Conservation (phyloP, 352 stramenopile genomes). For the Pythium phragmiticola region DNA sequence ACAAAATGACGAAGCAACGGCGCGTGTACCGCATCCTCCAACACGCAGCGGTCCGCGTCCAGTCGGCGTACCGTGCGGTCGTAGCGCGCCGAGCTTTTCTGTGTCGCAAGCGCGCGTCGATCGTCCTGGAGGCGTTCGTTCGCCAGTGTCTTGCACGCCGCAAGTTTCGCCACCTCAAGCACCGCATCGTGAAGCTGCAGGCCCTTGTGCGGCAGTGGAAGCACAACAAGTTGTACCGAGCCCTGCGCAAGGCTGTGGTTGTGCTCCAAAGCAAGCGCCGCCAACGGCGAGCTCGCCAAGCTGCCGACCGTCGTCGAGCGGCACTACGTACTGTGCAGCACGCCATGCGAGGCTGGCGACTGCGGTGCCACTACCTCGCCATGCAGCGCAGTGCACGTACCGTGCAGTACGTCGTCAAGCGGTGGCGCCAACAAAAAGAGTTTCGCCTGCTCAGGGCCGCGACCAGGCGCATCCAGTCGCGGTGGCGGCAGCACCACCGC, state of each 20-base stretch:
- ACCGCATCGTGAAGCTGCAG: constrained; percentile 61
- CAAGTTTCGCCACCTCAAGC: constrained; percentile 66
- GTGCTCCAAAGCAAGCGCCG: constrained; percentile 50
- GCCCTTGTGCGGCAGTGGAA: constrained; percentile 54
- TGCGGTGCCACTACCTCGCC: constrained; percentile 39
- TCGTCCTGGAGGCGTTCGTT: constrained; percentile 65
- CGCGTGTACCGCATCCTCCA: constrained; percentile 34
- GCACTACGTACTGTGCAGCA: constrained; percentile 51
- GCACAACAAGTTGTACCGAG: constrained; percentile 31
- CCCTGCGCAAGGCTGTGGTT: constrained; percentile 30
- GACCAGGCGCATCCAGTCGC: constrained; percentile 39
- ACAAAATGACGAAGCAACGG: constrained; percentile 43
- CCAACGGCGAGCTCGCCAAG: constrained; percentile 27
- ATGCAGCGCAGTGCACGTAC: constrained; percentile 29
- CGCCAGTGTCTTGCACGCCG: constrained; percentile 64
- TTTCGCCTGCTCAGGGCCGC: constrained; percentile 33
- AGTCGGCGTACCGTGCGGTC: constrained; percentile 47
- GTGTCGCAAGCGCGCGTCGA: constrained; percentile 44
- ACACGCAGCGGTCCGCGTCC: constrained; percentile 36
- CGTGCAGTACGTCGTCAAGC: constrained; percentile 56
- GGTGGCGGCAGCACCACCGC: constrained; percentile 42
- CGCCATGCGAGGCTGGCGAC: constrained; percentile 46
- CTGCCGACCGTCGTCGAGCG: constrained; percentile 24
- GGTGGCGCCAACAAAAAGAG: constrained; percentile 50
- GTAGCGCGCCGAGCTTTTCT: constrained; percentile 47